Evolutionary conservation across 352 stramenopile species (phyloP).

Genomic region (Globisporangium cylindrosporum): DNA sequence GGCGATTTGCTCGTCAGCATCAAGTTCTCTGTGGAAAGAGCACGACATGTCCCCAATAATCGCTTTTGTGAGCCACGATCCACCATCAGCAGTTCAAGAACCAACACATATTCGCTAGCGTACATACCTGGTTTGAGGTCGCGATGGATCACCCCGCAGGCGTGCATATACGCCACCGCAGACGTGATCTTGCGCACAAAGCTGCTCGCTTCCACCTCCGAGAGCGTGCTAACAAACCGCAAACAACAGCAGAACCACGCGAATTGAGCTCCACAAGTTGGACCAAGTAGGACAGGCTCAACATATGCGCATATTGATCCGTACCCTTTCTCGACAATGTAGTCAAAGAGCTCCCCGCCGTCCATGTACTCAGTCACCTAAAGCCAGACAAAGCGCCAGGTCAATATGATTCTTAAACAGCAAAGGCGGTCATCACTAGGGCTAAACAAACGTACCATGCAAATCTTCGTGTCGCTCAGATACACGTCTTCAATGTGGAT

Average conservation of each 20-base stretch:
- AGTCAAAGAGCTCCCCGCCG: conserved; percentile 89
- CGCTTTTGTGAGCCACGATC: neutral
- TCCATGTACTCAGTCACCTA: conserved; percentile 88
- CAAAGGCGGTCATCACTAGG: neutral
- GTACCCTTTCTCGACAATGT: conserved; percentile 83
- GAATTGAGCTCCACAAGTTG: neutral
- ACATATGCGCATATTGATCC: neutral
- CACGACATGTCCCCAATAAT: neutral
- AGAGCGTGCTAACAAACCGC: conserved; percentile 48
- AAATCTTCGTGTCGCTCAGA: conserved; percentile 81
- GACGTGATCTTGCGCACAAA: conserved; percentile 90
- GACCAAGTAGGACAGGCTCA: neutral
- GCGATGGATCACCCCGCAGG: conserved; percentile 83
- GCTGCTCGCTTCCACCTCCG: conserved; percentile 80
- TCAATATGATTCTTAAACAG: neutral
- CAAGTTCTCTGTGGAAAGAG: conserved; percentile 55
- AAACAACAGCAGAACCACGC: neutral
- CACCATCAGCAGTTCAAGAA: neutral
- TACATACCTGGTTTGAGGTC: conserved; percentile 84
- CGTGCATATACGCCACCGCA: conserved; percentile 87
- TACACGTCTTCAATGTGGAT: conserved; percentile 89
- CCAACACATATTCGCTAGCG: neutral
- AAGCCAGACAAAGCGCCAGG: neutral
- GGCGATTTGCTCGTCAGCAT: conserved; percentile 83
- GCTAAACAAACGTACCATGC: conserved; percentile 46